phyloP scores from a whole-genome alignment of 208 protist genomes.

The Crithidia acanthocephali region DNA sequence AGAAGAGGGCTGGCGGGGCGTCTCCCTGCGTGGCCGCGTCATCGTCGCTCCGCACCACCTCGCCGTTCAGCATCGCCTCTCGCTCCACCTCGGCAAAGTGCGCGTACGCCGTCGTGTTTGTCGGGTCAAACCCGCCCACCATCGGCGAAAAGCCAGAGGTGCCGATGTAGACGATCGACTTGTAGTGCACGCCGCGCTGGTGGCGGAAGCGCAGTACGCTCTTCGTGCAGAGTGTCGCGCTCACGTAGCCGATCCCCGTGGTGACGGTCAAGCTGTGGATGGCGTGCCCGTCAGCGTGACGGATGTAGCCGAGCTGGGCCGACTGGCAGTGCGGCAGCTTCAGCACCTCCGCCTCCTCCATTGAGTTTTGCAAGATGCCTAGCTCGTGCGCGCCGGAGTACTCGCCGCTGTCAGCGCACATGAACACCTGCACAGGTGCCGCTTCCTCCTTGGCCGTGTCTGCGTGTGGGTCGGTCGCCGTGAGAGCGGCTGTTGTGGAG shows the following conservation, averaged over 20 bases:
- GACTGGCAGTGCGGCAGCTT: constrained; percentile 47
- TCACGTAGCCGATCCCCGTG: constrained; percentile 63
- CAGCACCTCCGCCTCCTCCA: constrained; percentile 35
- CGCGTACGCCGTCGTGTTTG: constrained; percentile 40
- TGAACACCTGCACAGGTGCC: constrained; percentile 32
- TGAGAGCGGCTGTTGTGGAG: constrained; percentile 8
- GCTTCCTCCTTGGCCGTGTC: not conserved
- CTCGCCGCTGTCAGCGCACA: constrained; percentile 52
- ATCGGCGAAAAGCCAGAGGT: constrained; percentile 70
- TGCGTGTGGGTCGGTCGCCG: not conserved
- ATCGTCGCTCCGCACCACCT: constrained; percentile 1
- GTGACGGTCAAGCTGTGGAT: constrained; percentile 45
- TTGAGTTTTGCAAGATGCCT: constrained; percentile 35
- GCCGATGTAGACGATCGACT: constrained; percentile 55
- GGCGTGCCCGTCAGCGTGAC: constrained; percentile 36
- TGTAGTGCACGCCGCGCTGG: constrained; percentile 28
- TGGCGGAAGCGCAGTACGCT: constrained; percentile 36
- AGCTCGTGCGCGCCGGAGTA: constrained; percentile 52
- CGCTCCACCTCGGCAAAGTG: constrained; percentile 8
- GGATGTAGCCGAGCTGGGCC: constrained; percentile 47
- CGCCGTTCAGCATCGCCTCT: constrained; percentile 19
- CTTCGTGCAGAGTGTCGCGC: constrained; percentile 48
- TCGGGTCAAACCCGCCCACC: constrained; percentile 58
- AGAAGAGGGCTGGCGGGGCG: constrained; percentile 17
- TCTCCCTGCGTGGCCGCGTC: too few species aligned